Evolutionary conservation across 2,329 filamentous ascomycete genomes (phyloP).

Genomic region (Claviceps sp.): DNA sequence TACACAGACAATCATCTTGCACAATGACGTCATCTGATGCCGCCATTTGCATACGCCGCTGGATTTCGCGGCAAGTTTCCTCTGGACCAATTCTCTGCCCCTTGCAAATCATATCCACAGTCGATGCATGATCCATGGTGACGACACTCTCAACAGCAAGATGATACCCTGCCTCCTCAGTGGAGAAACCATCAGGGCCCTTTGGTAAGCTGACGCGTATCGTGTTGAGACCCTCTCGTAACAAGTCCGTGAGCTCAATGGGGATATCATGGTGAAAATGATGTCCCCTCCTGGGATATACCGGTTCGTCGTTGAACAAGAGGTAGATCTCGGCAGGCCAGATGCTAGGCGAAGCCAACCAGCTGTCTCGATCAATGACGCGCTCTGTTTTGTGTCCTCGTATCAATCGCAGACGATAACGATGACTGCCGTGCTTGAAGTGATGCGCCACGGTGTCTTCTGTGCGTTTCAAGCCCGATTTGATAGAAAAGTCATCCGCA

Average conservation of each 20-base stretch:
- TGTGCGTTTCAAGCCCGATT: conserved; percentile 17
- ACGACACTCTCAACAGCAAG: conserved; percentile 59
- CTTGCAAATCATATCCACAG: conserved; percentile 26
- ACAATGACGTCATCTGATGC: conserved; percentile 47
- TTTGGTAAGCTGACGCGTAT: conserved; percentile 37
- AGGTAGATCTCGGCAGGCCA: conserved; percentile 66
- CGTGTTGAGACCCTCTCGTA: conserved; percentile 47
- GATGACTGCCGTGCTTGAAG: conserved; percentile 24
- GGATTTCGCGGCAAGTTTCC: conserved; percentile 44
- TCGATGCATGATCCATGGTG: conserved; percentile 32
- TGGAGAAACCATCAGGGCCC: conserved; percentile 16
- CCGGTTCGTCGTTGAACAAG: conserved; percentile 46
- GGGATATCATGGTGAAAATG: conserved; percentile 67
- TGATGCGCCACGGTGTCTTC: neutral
- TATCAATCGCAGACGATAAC: conserved; percentile 59
- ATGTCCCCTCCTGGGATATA: conserved; percentile 49
- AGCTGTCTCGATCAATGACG: conserved; percentile 24
- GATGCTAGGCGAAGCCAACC: conserved; percentile 47
- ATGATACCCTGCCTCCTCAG: conserved; percentile 27
- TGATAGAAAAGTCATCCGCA: conserved; percentile 17
- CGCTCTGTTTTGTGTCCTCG: conserved; percentile 22
- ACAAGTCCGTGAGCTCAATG: conserved; percentile 52
- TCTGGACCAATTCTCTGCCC: conserved; percentile 27
- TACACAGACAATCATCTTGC: conserved; percentile 36
- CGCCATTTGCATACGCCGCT: conserved; percentile 24